Conservation (phyloP, 2,329 filamentous ascomycete genomes). For the Mycosphaerelloides madeirae region DNA sequence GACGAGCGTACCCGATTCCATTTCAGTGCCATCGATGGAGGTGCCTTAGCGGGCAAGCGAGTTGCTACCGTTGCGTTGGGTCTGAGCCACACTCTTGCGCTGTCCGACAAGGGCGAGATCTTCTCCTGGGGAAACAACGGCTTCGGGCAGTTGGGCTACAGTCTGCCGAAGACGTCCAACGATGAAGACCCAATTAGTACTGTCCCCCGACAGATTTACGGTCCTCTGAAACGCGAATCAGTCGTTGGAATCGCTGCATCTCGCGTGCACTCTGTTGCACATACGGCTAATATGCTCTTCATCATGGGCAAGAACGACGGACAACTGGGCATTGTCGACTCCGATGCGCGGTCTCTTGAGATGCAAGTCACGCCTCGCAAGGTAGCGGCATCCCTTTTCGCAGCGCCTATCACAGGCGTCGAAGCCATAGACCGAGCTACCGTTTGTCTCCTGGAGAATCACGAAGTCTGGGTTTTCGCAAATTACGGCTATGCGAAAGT, state of each 20-base stretch:
- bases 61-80: slow-evolving; percentile 76
- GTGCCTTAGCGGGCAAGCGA: slow-evolving; percentile 66
- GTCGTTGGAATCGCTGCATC: slow-evolving; percentile 84
- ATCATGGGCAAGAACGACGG: slow-evolving; percentile 95
- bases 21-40: slow-evolving; percentile 75
- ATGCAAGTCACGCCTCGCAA: slow-evolving; percentile 77
- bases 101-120: slow-evolving; percentile 81
- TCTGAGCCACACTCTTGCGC: slow-evolving; percentile 82
- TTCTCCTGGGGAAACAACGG: slow-evolving; percentile 93
- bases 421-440: slow-evolving; percentile 90
- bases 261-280: slow-evolving; percentile 82
- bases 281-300: slow-evolving; percentile 75
- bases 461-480: slow-evolving; percentile 88
- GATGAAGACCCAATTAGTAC: slow-evolving; percentile 82
- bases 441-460: slow-evolving; percentile 75
- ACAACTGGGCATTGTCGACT: slow-evolving; percentile 89
- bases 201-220: slow-evolving; percentile 82
- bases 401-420: slow-evolving; percentile 67
- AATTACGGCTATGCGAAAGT: slow-evolving; percentile 95
- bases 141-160: slow-evolving; percentile 80
- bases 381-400: slow-evolving; percentile 80
- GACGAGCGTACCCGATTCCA: slow-evolving; percentile 86
- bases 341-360: slow-evolving; percentile 85
- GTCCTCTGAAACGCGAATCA: slow-evolving; percentile 78
- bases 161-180: slow-evolving; percentile 62